phyloP scores from a whole-genome alignment of 1,284 basidiomycete genomes.

The Fistulina hepatica region DNA sequence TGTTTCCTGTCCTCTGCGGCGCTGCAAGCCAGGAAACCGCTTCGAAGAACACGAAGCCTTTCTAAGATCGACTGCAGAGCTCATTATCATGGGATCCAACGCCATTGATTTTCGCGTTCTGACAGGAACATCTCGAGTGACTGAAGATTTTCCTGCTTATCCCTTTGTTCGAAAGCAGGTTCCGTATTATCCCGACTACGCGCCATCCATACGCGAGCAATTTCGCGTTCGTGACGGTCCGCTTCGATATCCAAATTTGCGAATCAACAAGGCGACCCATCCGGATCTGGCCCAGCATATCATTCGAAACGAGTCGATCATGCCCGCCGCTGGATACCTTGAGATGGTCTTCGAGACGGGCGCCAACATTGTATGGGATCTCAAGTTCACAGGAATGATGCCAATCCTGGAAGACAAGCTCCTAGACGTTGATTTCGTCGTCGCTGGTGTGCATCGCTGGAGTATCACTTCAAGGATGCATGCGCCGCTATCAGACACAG shows the following conservation, averaged over 20 bases:
- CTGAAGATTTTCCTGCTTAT: conserved; percentile 15
- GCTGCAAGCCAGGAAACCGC: conserved; percentile 12
- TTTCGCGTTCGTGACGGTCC: conserved; percentile 23
- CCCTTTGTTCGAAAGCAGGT: conserved; percentile 16
- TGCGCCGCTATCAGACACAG: too few species aligned
- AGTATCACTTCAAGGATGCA: too few species aligned
- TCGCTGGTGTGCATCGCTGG: too few species aligned
- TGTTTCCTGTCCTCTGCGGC: conserved; percentile 23
- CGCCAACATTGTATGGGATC: too few species aligned
- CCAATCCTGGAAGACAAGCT: too few species aligned
- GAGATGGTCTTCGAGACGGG: too few species aligned
- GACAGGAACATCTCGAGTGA: conserved; percentile 12
- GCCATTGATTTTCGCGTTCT: conserved; percentile 18
- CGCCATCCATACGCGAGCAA: conserved; percentile 11
- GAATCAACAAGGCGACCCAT: conserved; percentile 26
- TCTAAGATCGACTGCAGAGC: conserved; percentile 19
- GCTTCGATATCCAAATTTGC: conserved; percentile 23
- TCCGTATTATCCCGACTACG: conserved; percentile 13
- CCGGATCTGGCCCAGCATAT: conserved; percentile 30
- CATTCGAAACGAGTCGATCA: conserved; percentile 31
- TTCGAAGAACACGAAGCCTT: conserved; percentile 15
- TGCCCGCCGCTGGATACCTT: conserved; percentile 34
- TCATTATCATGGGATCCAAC: conserved; percentile 19
- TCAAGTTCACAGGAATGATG: too few species aligned
- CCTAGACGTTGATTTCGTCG: too few species aligned